Base-by-base conservation (phyloP, 176 grass and related monocot species). In the Lolium perenne region DNA sequence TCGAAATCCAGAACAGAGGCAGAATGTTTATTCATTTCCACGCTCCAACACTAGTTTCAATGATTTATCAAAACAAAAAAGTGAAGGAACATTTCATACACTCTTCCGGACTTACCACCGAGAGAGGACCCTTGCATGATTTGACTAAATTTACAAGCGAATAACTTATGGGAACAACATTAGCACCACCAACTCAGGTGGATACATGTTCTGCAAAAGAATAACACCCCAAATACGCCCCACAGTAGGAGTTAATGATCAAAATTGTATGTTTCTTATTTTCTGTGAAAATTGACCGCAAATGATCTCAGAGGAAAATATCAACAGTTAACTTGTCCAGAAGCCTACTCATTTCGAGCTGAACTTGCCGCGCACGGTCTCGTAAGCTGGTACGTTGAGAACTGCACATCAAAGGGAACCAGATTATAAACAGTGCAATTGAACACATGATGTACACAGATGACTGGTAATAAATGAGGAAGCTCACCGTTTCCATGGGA, bases 321-420 rank as follows among this genome's bases (percentile, higher is more conserved):
- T 29, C 53, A 79, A 90, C 51, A 86, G 81, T 79, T 83, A 70
- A 90, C 85, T 78, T 90, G 67, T 89, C 77, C 74, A 70, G 63
- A 20, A 86, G 71, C 43, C 13, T 82, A 23, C 80, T 98, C 87
- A 96, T 83, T 96, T 98, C 5, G 86, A 61, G 43, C 79, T 68
- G 85, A 99, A 99, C 87, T 96, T 99, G 84, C 89, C 84, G 74
- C 97, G 90, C 61, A 99, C 94, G 1, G 92, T 90, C 50, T 91
- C 94, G 8, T 99, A 96, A 56, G 90, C 90, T 54, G 94, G 97
- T 63, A 99, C 84, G 65, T 91, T 88, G 55, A 93, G 73, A 90
- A 94, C 97, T 99, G 97, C 69, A 83, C 41, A 87, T 23, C 43
- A 25, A 6, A 76, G 14, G 14, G 15, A 1, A 45, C 3, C 51